These are phyloP conservation scores for Ciborinia camelliae DNA, from an alignment of 2,329 filamentous ascomycete genomes.

Conservation along the genomic window DNA sequence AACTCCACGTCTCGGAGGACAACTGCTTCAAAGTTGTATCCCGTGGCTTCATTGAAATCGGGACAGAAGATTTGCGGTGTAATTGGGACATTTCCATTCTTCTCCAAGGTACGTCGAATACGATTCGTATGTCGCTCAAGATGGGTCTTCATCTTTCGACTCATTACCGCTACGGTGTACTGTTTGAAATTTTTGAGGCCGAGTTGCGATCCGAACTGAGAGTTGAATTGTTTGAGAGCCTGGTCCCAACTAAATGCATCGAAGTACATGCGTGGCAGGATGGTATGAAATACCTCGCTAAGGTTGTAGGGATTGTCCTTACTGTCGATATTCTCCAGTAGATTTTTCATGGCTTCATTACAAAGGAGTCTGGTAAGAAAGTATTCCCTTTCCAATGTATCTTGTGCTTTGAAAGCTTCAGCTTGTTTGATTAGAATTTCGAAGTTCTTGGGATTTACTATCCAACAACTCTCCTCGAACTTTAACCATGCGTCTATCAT, in stretches of 20 bases:
- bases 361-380: too few relatives aligned
- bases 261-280: neutral
- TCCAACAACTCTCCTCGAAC: too few relatives aligned
- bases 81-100: neutral
- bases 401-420: too few relatives aligned
- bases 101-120: neutral
- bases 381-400: too few relatives aligned
- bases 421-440: too few relatives aligned
- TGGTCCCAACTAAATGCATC: neutral
- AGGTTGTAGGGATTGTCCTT: neutral
- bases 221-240: neutral
- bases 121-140: neutral
- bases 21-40: neutral
- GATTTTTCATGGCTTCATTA: too few relatives aligned
- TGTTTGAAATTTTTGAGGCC: neutral
- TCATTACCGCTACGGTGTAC: neutral
- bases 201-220: neutral
- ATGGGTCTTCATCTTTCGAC: neutral
- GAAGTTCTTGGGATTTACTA: too few relatives aligned
- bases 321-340: neutral
- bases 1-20: neutral
- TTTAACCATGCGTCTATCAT: too few relatives aligned
- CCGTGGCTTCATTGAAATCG: neutral
- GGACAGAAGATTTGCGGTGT: neutral
- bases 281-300: neutral